These are phyloP conservation scores for Sphaerulina populicola DNA, from an alignment of 2,329 filamentous ascomycete genomes.

Conservation along the genomic window DNA sequence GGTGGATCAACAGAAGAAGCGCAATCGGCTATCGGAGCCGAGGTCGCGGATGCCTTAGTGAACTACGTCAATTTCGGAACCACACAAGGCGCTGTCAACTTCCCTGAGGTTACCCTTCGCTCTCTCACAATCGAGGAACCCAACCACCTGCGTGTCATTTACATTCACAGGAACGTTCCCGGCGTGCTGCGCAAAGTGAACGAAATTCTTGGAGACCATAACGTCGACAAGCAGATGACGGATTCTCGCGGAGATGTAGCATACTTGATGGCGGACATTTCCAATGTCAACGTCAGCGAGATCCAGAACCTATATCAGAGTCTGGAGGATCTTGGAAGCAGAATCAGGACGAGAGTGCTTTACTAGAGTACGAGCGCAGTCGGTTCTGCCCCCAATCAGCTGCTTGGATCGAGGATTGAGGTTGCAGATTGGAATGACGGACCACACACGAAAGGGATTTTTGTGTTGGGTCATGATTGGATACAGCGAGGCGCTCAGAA, in stretches of 20 bases:
- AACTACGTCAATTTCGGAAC: conserved; percentile 93
- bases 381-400: neutral
- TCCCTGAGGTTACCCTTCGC: conserved; percentile 88
- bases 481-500: neutral
- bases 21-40: conserved; percentile 87
- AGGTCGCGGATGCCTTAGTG: conserved; percentile 80
- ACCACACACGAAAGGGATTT: neutral
- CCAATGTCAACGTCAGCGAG: conserved; percentile 68
- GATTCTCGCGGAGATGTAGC: conserved; percentile 90
- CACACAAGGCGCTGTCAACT: conserved; percentile 85
- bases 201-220: conserved; percentile 87
- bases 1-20: conserved; percentile 97
- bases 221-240: conserved; percentile 97
- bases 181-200: conserved; percentile 94
- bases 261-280: conserved; percentile 97
- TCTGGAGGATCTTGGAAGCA: conserved; percentile 59
- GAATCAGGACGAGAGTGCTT: conserved; percentile 43
- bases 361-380: conserved; percentile 29
- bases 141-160: conserved; percentile 85
- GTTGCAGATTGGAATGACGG: no score
- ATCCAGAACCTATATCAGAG: conserved; percentile 79
- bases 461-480: neutral
- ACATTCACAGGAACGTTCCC: conserved; percentile 92
- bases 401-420: no score
- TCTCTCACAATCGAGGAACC: conserved; percentile 84